Conservation (phyloP, 2,329 filamentous ascomycete species). For the Ophiostoma australiae region DNA sequence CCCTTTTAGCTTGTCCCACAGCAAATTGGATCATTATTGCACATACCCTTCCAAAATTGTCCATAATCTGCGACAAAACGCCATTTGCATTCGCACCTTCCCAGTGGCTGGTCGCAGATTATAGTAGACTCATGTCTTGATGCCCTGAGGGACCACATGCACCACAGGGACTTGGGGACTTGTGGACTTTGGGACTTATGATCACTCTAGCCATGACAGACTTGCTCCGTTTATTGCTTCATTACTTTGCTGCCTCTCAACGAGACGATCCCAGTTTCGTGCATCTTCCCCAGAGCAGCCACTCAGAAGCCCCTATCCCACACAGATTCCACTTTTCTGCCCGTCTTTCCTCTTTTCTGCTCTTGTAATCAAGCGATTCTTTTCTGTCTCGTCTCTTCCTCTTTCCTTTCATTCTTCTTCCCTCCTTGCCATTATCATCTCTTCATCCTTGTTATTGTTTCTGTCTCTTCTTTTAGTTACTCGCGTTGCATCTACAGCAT, state of each 20-base stretch:
- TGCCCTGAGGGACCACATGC: background rate
- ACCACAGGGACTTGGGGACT: background rate
- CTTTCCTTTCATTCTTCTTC: background rate
- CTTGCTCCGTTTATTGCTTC: background rate
- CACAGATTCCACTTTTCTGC: background rate
- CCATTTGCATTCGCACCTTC: constrained; percentile 4
- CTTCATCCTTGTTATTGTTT: background rate
- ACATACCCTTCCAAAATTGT: background rate
- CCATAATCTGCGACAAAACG: constrained; percentile 6
- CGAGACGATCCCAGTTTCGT: constrained; percentile 4
- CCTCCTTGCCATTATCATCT: background rate
- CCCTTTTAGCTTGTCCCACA: background rate
- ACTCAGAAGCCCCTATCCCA: constrained; percentile 1
- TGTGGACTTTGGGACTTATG: background rate
- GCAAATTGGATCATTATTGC: background rate
- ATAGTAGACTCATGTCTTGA: background rate
- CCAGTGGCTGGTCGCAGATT: background rate
- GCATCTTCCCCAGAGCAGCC: background rate
- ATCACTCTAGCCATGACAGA: background rate
- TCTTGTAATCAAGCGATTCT: background rate
- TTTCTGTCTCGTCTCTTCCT: background rate
- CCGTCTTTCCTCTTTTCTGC: background rate
- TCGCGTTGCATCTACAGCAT: constrained; percentile 9
- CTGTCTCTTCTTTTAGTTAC: constrained; percentile 13
- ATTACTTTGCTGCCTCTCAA: background rate